Evolutionary conservation across 352 stramenopile genomes (phyloP).

Genomic region (Phytophthora palmivora): DNA sequence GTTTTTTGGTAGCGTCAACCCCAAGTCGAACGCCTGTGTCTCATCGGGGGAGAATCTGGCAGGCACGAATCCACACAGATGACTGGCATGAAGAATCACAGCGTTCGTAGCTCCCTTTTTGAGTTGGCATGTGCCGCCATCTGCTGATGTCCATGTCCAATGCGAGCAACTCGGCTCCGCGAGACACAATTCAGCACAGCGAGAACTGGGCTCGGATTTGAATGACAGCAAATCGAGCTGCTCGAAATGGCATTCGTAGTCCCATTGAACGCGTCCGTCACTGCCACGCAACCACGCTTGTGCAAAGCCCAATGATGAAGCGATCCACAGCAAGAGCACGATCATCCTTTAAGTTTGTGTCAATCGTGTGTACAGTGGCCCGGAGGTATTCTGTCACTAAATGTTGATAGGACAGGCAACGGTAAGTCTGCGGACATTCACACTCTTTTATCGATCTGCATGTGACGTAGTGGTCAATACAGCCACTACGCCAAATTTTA

Average conservation of each 20-base stretch:
- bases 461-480: no score
- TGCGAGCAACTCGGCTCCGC: slow-evolving; percentile 39
- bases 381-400: no score
- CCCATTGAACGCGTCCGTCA: slow-evolving; percentile 38
- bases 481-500: no score
- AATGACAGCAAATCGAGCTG: slow-evolving; percentile 21
- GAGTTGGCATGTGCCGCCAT: slow-evolving; percentile 41
- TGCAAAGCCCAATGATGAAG: not conserved
- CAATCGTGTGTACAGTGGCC: not conserved
- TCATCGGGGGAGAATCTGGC: slow-evolving; percentile 33
- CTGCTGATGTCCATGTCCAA: slow-evolving; percentile 42
- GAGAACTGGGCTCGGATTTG: slow-evolving; percentile 30
- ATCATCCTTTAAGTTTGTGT: slow-evolving; percentile 1
- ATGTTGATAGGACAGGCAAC: no score
- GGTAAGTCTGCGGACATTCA: no score
- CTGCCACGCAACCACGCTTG: slow-evolving; percentile 32
- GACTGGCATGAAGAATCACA: slow-evolving; percentile 12
- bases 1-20: slow-evolving; percentile 11
- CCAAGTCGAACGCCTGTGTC: slow-evolving; percentile 34
- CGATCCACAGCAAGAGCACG: slow-evolving; percentile 19
- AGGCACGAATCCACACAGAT: slow-evolving; percentile 35
- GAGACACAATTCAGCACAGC: slow-evolving; percentile 43
- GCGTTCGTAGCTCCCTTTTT: slow-evolving; percentile 29
- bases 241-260: slow-evolving; percentile 44
- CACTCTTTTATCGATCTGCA: slow-evolving; percentile 3